Evolutionary conservation across 1,139 yeast genomes (phyloP).

Genomic region (Nakaseomyces kungkrabaensis): DNA sequence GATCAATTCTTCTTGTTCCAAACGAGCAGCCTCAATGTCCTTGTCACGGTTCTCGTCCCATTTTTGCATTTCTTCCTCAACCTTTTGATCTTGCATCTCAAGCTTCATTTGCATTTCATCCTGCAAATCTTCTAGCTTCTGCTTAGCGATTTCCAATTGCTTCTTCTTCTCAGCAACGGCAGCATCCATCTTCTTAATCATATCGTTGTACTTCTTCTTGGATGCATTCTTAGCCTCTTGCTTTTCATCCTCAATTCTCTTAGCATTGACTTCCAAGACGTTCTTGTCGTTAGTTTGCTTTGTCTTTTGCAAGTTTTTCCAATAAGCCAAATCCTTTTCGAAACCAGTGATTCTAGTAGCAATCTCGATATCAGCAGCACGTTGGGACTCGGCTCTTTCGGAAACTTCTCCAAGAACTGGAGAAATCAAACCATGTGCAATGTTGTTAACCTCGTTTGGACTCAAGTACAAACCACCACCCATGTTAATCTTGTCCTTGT

Average conservation of each 20-base stretch:
- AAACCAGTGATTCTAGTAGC: conserved; percentile 13
- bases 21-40: conserved; percentile 23
- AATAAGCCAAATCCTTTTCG: conserved; percentile 6
- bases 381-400: conserved; percentile 60
- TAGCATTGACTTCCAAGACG: conserved; percentile 16
- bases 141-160: conserved; percentile 23
- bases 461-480: conserved; percentile 87
- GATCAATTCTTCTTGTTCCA: conserved; percentile 23
- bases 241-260: conserved; percentile 27
- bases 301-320: conserved; percentile 13
- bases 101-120: conserved; percentile 20
- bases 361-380: conserved; percentile 55
- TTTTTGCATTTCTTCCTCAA: conserved; percentile 23
- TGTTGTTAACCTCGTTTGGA: conserved; percentile 62
- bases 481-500: conserved; percentile 40
- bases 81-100: conserved; percentile 12
- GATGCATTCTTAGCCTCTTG: conserved; percentile 16
- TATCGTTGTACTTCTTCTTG: conserved; percentile 25
- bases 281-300: conserved; percentile 21
- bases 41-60: conserved; percentile 31
- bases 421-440: conserved; percentile 73
- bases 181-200: conserved; percentile 22
- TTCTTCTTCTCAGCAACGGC: conserved; percentile 25
- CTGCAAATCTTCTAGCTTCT: conserved; percentile 19
- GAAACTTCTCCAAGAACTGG: conserved; percentile 79